Percentiles rank a stretch among this genome's conserved stretches.
Evolutionary conservation across 1,139 yeast species (phyloP).

Genomic region (Debaryomyces psychrophilus): DNA sequence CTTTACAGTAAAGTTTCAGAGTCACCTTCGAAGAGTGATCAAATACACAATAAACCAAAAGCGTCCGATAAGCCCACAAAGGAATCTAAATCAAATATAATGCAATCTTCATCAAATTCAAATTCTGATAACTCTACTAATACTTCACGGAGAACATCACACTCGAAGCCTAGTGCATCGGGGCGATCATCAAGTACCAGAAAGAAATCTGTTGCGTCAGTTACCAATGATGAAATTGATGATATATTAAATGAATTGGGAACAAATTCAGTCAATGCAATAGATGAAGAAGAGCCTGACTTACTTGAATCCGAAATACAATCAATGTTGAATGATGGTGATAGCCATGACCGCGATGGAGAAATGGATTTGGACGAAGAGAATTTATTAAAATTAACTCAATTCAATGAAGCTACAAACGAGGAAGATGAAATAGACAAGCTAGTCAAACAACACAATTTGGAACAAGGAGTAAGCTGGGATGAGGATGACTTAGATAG

Average conservation of each 20-base stretch:
- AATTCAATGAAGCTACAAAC: constrained; percentile 35
- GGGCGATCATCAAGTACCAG: constrained; percentile 43
- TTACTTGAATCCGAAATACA: constrained; percentile 40
- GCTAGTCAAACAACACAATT: constrained; percentile 39
- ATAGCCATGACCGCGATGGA: constrained; percentile 22
- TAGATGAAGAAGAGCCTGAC: constrained; percentile 39
- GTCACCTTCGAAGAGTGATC: constrained; percentile 24
- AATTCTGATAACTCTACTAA: background rate
- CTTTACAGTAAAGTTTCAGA: constrained; percentile 33
- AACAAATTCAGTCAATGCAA: constrained; percentile 38
- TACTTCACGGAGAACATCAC: constrained; percentile 13
- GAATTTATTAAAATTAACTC: constrained; percentile 24
- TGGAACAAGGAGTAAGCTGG: constrained; percentile 35
- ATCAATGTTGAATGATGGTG: constrained; percentile 34
- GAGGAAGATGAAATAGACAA: constrained; percentile 46
- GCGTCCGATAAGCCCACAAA: constrained; percentile 4
- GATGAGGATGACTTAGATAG: constrained; percentile 27
- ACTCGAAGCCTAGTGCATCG: constrained; percentile 16
- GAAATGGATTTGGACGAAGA: constrained; percentile 24
- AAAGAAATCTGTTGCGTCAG: constrained; percentile 43
- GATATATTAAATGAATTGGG: constrained; percentile 44
- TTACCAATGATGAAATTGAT: constrained; percentile 45
- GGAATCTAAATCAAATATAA: constrained; percentile 4
- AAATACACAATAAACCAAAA: background rate
- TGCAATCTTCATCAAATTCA: background rate